Evolutionary conservation across 1,284 basidiomycete species (phyloP).

Genomic region (Cutaneotrichosporon cavernicola): DNA sequence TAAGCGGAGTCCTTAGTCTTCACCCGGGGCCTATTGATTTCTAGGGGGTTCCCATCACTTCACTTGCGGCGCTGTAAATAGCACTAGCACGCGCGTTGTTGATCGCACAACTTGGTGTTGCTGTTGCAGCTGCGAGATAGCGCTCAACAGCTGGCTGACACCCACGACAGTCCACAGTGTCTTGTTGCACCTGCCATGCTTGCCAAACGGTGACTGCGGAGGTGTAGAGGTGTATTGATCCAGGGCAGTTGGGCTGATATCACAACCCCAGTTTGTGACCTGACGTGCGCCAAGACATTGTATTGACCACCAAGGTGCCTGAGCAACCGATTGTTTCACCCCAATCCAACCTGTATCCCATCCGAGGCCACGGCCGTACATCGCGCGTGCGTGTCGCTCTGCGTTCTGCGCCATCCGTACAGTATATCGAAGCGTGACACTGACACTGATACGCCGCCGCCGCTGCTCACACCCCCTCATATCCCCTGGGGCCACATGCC

Average conservation of each 20-base stretch:
- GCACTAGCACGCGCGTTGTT: too few species aligned
- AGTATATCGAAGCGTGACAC: neutral
- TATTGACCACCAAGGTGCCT: neutral
- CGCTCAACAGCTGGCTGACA: too few species aligned
- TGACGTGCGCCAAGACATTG: conserved; percentile 2
- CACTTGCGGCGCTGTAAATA: too few species aligned
- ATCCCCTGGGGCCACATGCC: neutral
- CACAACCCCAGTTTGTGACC: neutral
- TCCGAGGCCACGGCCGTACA: neutral
- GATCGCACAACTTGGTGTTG: too few species aligned
- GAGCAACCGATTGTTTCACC: neutral
- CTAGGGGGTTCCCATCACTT: too few species aligned
- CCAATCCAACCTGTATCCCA: neutral
- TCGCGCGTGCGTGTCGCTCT: neutral
- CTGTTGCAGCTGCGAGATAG: too few species aligned
- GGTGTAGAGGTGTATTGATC: too few species aligned
- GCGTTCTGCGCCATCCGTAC: neutral
- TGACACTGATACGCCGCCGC: neutral
- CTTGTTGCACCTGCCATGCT: too few species aligned
- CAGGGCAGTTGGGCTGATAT: neutral
- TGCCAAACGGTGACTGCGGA: too few species aligned
- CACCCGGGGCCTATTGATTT: too few species aligned
- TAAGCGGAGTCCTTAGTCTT: too few species aligned
- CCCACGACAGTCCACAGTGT: too few species aligned
- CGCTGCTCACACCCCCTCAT: neutral